Base-by-base conservation (phyloP, 305 asterid genomes). In the Fraxinus sp. region DNA sequence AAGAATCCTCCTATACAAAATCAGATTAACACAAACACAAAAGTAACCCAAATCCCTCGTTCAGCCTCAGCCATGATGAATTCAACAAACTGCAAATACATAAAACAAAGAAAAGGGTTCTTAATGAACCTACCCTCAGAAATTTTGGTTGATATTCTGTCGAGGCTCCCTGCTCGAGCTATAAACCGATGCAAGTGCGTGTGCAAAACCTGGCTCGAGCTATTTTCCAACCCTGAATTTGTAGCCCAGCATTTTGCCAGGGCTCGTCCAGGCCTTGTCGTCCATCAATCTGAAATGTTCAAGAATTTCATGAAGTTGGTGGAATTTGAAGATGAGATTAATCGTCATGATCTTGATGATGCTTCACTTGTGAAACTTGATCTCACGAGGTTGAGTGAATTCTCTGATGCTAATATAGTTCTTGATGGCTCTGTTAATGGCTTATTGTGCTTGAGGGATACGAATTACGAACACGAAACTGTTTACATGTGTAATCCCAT, bases 401-500 rank as follows among this genome's bases (percentile, higher is more conserved):
- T 80, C 32, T 46, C 76, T 3, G 77, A 89, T 71, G 70, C 86
- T 0, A 68, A 77, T 30, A 79, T 88, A 35, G 87, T 71, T 20
- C 59, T 90, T 1, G 87, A 90, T 52, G 91, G 94, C 16, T 92
- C 95, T 0, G 49, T 83, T 1, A 68, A 89, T 64, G 97, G 97
- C 2, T 62, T 93, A n/a, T 79, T 92, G 49, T 85, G 92, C 82
- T 55, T 89, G 11, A 86, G 91, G 13, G 86, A 87, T 37, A 84
- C 83, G 32, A 59, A 77, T 5, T 78, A 78, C 28, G 59, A 71
- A 5, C 83, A 83, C 70, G 91, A 89, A 20, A 76, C 84, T 0
- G 46, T 90, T 22, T 87, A 81, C 84, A 44, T 93, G 16, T 91
- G 91, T 84, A 93, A 93, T 39, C 97, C 97, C 0, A 81, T 84